Evolutionary conservation across 2,329 filamentous ascomycete genomes (phyloP), one percentile per base, ranked within the genome.

Genomic region (Hortaea werneckii): DNA sequence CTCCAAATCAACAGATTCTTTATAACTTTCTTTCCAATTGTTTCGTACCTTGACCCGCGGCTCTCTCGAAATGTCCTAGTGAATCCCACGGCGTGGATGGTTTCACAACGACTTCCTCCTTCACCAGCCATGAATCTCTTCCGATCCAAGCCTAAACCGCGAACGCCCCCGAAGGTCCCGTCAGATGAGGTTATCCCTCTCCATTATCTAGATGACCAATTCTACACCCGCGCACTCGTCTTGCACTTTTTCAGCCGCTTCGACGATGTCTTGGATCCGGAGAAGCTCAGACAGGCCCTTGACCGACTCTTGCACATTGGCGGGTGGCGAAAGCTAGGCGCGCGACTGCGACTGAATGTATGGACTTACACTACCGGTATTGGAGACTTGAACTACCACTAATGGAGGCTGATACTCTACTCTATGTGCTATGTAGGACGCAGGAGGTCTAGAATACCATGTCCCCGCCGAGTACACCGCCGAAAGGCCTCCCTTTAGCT

Each of bases 241-340:
- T 34, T 54, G 20, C 46, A 54, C 12, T 48, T 45, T 30, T 48
- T 41, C 3, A 50, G 48, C 37, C 44, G 50, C 5, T 54, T 54
- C 34, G 50, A 54, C 32, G 51, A 50, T 44, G 45, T 54, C 10
- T 40, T 52, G 7, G 49, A 54, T 41, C 12, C 38, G n/a, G 37
- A 20, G n/a, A 48, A 50, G 20, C 34, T 54, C 26, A 47, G 42
- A 28, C 29, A 29, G 6, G 38, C 51, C 11, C 32, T 54, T 8
- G 44, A 44, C 9, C 39, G 49, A 12, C 41, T 52, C 4, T 20
- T 54, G 4, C 45, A 51, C 28, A 42, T 51, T 3, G 49, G 43
- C 2, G 45, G 41, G 20, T 50, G 48, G 48, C 38, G 43, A 27
- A 42, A 42, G 9, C 12, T 50, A 10, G 45, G 48, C 3, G 45